Evolutionary conservation across 257 asterid species (phyloP).

Genomic region (Solanum tarapatanum): DNA sequence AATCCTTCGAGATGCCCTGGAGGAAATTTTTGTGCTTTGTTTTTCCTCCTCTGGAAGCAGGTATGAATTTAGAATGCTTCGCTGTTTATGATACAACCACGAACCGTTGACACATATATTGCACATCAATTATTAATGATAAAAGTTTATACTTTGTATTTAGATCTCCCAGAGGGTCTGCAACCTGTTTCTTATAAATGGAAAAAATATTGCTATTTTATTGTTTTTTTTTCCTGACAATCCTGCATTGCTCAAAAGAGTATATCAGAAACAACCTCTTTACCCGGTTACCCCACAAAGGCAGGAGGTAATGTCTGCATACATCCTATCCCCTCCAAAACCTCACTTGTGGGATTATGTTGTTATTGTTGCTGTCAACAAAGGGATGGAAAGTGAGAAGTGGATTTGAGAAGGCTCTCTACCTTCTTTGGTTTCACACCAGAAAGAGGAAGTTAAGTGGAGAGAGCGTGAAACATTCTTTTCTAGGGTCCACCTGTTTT

Average conservation of each 20-base stretch:
- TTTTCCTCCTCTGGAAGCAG: constrained; percentile 79
- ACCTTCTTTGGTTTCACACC: not conserved
- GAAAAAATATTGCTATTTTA: not conserved
- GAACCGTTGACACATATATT: not conserved
- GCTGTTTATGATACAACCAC: not conserved
- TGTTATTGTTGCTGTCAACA: not conserved
- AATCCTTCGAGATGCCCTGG: constrained; percentile 71
- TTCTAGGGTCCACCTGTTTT: not conserved
- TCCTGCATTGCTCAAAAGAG: not conserved
- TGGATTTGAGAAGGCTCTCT: not conserved
- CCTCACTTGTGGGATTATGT: not conserved
- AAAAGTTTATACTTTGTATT: not conserved
- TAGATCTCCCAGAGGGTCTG: not conserved
- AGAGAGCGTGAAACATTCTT: not conserved
- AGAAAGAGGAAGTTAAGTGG: not conserved
- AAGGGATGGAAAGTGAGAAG: not conserved
- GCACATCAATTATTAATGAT: not conserved
- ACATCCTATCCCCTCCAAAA: not conserved
- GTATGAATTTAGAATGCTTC: constrained; percentile 18
- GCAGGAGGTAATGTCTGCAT: not conserved
- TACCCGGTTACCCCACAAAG: not conserved
- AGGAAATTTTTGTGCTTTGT: constrained; percentile 71
- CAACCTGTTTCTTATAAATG: not conserved
- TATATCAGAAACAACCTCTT: not conserved
- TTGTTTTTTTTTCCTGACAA: not conserved